Base-by-base conservation (phyloP, 2,329 filamentous ascomycete species). In the Xylariaceae sp. region DNA sequence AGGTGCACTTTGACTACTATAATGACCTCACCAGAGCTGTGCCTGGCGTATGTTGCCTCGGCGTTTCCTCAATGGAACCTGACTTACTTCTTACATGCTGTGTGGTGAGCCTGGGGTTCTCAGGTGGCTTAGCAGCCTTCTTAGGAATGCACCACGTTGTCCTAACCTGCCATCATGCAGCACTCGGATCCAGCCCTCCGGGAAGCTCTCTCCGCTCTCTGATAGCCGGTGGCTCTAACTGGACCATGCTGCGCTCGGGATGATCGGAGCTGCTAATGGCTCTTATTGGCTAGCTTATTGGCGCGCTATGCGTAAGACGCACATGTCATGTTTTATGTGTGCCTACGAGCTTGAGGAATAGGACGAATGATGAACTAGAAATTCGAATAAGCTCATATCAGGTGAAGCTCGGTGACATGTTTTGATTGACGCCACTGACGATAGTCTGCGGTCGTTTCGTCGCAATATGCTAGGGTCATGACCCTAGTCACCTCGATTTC, bases 221-320 rank as follows among this genome's bases (percentile, higher is more conserved):
- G 37, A 36, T 19, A 44, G n/a, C 31, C 44, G 44, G 39, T 40
- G 34, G 33, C 26, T 44, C 39, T 40, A 33, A 34, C 21, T 48
- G n/a, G 21, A 45, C 21, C 16, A 45, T 16, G 50, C 40, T 58
- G 47, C 29, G 43, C 50, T 19, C 43, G 58, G 55, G 46, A 55
- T 23, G 31, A 58, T 46, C 33, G 50, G 58, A 41, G 26, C 11
- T 39, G 34, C 37, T 24, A 40, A 54, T 51, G 44, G 45, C 14
- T 51, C 39, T 47, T 31, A 49, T 52, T 52, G 58, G 47, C 39
- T 39, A 52, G 58, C 43, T 55, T 43, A 53, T 47, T 53, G 29
- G 51, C 55, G 37, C 43, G 39, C 24, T 43, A 41, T 41, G 49
- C 24, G 37, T 57, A 19, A 46, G 26, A 44, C 47, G 37, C 26